Evolutionary conservation across 257 asterid genomes (phyloP), one percentile per base, ranked within the genome.

Genomic region (Rhazya stricta): DNA sequence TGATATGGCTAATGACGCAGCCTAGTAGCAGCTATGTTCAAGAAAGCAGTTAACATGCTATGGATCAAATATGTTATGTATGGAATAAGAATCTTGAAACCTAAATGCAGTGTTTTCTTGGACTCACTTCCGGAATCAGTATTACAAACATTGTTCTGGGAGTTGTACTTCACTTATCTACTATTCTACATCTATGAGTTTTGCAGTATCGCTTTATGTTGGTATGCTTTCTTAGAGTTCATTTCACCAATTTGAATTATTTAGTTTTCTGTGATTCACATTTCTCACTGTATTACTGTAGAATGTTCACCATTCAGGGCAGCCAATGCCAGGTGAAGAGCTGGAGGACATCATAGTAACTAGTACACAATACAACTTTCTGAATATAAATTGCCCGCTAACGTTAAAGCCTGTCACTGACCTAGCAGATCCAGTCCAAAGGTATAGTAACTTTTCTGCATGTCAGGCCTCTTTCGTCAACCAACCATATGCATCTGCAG

Each of bases 291-390:
- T 81, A 63, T 53, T 84, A 65, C 43, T 81, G 77, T 86, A 94
- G 99, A 89, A 87, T 81, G 98, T 95, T 89, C 97, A 91, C 82
- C 98, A 95, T 79, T 82, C 87, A n/a, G 96, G 98, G 51, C 90
- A 83, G 77, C 91, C 93, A 50, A 86, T 95, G 97, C 98, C 99
- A 57, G 99, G 99, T 79, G 99, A 95, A 54, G 99, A 95, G 88
- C 91, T 88, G 80, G 99, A 95, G 85, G 99, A 95, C 83, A 82
- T 95, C 72, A 85, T 95, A 74, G 89, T 95, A 92, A 91, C 97
- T 80, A 88, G 96, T 82, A 91, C 94, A 34, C 87, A 89, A 74
- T 73, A 83, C 87, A 87, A 77, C 80, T 77, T 95, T 81, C 82
- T 88, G 81, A 95, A 95, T 83, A 21, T 69, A 53, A 82, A 73